Evolutionary conservation across 345 rosid species (phyloP), one percentile per base, ranked within the genome.

Genomic region (Gossypium stocksii): DNA sequence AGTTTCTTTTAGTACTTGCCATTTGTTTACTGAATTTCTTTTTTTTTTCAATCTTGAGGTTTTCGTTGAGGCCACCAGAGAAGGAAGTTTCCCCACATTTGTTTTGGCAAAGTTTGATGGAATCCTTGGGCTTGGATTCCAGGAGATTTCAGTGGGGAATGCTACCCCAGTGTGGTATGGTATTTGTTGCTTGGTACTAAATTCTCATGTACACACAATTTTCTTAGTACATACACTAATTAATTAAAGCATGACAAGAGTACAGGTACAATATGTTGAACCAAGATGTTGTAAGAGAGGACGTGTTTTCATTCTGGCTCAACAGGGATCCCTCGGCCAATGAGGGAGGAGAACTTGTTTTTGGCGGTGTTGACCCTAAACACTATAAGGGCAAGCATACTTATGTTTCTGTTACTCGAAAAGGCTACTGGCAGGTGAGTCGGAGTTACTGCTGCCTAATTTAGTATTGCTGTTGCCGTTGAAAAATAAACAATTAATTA

Each of bases 351-450:
- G 93, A 93, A 82, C 82, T 93, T 80, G 97, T 93, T 63, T 89
- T 93, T 74, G 98, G 98, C 1, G 97, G 98, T 69, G 83, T 86
- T 76, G 94, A 93, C 67, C 60, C 76, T 20, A 81, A 80, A 3
- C 97, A 89, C 71, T 91, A 62, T 23, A 87, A 75, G 74, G 98
- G 98, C 52, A 83, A 88, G 75, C 97, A 92, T 74, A 85, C 88
- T 3, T 90, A 84, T 73, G 93, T 92, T 53, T 92, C 92, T 19
- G 83, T 92, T 49, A 88, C 90, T 22, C 53, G 20, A 58, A 89
- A 87, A 73, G 97, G 97, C 71, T 92, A 89, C 65, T 92, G 97
- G 97, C 94, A 92, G 92, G 92, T 93, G 59, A 82, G 43, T 59
- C 27, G 53, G 45, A 17, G 53, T 49, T 16, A 17, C 57, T 17